phyloP scores from a whole-genome alignment of 345 rosid species.

The Eucalyptus tenuipes region DNA sequence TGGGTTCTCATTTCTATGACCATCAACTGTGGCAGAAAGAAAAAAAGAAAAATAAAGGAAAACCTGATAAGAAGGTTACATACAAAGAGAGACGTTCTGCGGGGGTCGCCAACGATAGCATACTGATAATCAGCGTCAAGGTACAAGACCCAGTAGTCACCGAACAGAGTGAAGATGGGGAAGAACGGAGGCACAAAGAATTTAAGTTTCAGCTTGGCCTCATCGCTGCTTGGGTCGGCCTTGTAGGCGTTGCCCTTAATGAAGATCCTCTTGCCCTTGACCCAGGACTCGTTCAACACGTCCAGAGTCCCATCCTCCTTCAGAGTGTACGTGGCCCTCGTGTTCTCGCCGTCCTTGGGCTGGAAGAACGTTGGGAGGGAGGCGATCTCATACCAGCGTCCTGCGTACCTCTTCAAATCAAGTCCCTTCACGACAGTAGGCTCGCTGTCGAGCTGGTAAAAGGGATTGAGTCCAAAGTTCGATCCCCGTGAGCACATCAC shows the following conservation, averaged over 20 bases:
- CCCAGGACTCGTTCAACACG: slow-evolving; percentile 79
- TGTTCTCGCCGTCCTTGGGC: slow-evolving; percentile 56
- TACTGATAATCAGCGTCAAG: slow-evolving; percentile 47
- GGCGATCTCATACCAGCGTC: slow-evolving; percentile 91
- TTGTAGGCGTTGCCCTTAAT: slow-evolving; percentile 66
- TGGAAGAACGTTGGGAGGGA: slow-evolving; percentile 61
- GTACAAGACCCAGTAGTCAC: slow-evolving; percentile 75
- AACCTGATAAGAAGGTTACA: background rate
- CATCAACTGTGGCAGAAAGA: background rate
- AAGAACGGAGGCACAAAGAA: slow-evolving; percentile 78
- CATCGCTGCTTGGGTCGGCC: slow-evolving; percentile 64
- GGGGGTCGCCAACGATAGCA: slow-evolving; percentile 60
- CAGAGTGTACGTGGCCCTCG: slow-evolving; percentile 71
- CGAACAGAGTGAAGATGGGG: slow-evolving; percentile 64
- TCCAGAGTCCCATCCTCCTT: slow-evolving; percentile 57
- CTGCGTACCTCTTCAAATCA: slow-evolving; percentile 66
- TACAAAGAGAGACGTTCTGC: slow-evolving; percentile 67
- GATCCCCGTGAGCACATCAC: background rate
- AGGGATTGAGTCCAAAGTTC: background rate
- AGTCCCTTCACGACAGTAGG: background rate
- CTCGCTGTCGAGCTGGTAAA: background rate
- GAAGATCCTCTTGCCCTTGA: slow-evolving; percentile 43
- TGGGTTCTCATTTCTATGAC: too few relatives aligned
- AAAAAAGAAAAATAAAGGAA: background rate
- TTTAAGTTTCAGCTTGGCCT: slow-evolving; percentile 83